Conservation (phyloP, 1,284 basidiomycete species). For the Laetiporus sulphureus region DNA sequence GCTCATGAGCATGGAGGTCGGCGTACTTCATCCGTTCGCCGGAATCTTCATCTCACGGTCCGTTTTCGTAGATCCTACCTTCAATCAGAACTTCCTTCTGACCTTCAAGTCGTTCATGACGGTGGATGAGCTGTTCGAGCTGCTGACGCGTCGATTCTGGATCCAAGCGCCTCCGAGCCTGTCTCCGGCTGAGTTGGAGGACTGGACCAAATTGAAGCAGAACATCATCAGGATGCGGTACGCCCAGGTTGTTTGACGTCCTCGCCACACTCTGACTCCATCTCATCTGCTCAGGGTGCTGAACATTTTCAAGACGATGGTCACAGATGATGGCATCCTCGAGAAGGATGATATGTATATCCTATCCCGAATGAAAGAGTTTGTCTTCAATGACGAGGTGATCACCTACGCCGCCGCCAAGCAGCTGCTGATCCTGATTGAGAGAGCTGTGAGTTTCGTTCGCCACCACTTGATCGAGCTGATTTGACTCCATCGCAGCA, state of each 20-base stretch:
- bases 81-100: constrained; percentile 91
- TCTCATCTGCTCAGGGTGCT: constrained; percentile 61
- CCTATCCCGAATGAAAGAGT: constrained; percentile 72
- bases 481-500: constrained; percentile 31
- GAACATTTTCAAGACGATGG: constrained; percentile 80
- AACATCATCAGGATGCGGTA: constrained; percentile 85
- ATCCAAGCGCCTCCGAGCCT: constrained; percentile 74
- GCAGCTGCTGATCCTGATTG: constrained; percentile 65
- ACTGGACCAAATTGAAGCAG: constrained; percentile 90
- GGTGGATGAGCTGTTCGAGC: constrained; percentile 77
- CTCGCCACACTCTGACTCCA: too few relatives aligned
- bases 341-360: constrained; percentile 79
- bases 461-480: neutral
- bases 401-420: constrained; percentile 62
- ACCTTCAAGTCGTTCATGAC: constrained; percentile 96
- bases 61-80: constrained; percentile 58
- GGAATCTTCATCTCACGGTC: neutral
- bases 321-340: constrained; percentile 73
- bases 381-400: constrained; percentile 65
- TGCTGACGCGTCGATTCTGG: constrained; percentile 82
- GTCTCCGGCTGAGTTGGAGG: constrained; percentile 54
- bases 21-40: too few relatives aligned
- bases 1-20: constrained; percentile 82
- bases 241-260: neutral
- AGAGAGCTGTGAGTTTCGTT: constrained; percentile 58